Base-by-base conservation (phyloP, 139 green algal genomes). In the Ettlia oleoabundans region DNA sequence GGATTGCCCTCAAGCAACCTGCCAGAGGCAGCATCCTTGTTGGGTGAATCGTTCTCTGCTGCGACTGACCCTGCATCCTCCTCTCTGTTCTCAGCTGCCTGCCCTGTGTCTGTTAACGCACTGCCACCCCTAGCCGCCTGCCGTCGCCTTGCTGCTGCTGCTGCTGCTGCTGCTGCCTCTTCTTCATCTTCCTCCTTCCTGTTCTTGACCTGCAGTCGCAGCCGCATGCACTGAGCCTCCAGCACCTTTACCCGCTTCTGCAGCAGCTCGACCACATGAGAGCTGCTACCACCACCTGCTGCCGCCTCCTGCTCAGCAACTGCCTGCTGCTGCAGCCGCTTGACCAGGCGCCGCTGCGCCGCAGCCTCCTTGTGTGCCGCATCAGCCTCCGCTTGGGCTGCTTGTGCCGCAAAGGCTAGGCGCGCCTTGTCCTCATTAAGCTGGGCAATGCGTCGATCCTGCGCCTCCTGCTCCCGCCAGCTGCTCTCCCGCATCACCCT, bases 401-500 rank as follows among this genome's bases (percentile, higher is more conserved):
- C 33, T 15, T 72, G 51, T 24, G 66, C 43, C 6, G 79, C 80
- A 30, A 64, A 75, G 24, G 47, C 63, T n/a, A 86, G 52, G 32
- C 62, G 63, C 15, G 66, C 65, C 62, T 66, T 70, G 33, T 91
- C 81, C 55, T 78, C 74, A 4, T 83, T 41, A 68, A 89, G 35
- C 47, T 87, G 40, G 21, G 64, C 72, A 22, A 85, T 78, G 9
- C 68, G 68, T 5, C 38, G 51, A 30, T 84, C 79, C 32, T 42
- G 40, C 4, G n/a, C 43, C 85, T 92, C 89, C 78, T 90, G 87
- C 51, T 86, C 86, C 38, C 70, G 40, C 88, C 88, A 93, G 82
- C 88, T 93, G 84, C 83, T 89, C 35, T 85, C 78, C 64, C 87
- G 63, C 84, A 93, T 90, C 70, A 85, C 83, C 40, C 88, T 93